Conservation (phyloP, 2,329 filamentous ascomycete genomes). For the Penicillium sp. region DNA sequence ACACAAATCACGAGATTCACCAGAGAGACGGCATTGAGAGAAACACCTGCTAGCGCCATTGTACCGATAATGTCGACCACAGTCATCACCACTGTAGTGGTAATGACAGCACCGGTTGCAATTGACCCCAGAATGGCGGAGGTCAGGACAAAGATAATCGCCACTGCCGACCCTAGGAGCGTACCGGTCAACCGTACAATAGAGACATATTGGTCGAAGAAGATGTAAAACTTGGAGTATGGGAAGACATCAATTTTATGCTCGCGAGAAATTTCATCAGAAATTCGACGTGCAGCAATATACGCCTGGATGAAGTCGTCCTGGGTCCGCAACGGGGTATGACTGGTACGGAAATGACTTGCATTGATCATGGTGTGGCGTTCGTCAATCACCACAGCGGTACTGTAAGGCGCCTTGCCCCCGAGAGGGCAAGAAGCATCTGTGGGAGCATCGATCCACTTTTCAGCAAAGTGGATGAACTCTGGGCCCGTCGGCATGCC, state of each 20-base stretch:
- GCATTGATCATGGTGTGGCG: slow-evolving; percentile 67
- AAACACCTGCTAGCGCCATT: slow-evolving; percentile 86
- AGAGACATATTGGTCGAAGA: slow-evolving; percentile 93
- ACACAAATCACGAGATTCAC: slow-evolving; percentile 98
- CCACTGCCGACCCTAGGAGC: slow-evolving; percentile 77
- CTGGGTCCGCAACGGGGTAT: slow-evolving; percentile 82
- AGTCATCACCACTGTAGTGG: slow-evolving; percentile 85
- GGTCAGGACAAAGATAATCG: slow-evolving; percentile 78
- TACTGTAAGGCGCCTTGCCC: slow-evolving; percentile 81
- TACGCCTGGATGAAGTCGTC: slow-evolving; percentile 92
- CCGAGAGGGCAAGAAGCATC: slow-evolving; percentile 82
- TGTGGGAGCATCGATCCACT: slow-evolving; percentile 78
- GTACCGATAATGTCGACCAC: slow-evolving; percentile 90
- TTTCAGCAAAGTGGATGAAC: slow-evolving; percentile 79
- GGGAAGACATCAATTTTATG: slow-evolving; percentile 86
- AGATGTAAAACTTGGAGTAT: slow-evolving; percentile 97
- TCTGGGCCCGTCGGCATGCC: slow-evolving; percentile 95
- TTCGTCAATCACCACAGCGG: slow-evolving; percentile 75
- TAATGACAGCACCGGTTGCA: slow-evolving; percentile 76
- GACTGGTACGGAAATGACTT: slow-evolving; percentile 87
- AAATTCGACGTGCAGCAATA: slow-evolving; percentile 81
- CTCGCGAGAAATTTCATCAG: slow-evolving; percentile 66
- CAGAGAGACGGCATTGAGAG: slow-evolving; percentile 88
- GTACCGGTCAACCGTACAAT: slow-evolving; percentile 78
- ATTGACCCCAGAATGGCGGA: slow-evolving; percentile 79